phyloP scores from a whole-genome alignment of 768 basidiomycete species.

The Tricholoma hemisulphureum region DNA sequence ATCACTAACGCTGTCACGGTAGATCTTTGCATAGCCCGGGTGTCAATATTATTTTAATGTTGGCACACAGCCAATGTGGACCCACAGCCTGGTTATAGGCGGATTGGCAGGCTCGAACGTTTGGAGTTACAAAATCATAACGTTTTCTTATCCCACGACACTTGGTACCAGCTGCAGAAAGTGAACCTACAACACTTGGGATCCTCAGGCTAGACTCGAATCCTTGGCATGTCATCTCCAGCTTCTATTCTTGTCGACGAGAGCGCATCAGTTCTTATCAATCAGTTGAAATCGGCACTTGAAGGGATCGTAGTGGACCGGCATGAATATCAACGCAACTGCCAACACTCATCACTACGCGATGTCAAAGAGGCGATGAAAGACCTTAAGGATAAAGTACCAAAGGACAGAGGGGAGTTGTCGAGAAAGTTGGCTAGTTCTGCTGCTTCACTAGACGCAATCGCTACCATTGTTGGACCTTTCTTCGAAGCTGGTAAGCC shows the following conservation, averaged over 20 bases:
- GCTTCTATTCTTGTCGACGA: not conserved
- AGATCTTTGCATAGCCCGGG: too few relatives aligned
- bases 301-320: not conserved
- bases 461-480: not conserved
- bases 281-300: not conserved
- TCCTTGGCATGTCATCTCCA: not conserved
- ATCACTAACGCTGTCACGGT: too few relatives aligned
- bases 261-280: not conserved
- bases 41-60: too few relatives aligned
- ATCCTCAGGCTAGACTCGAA: too few relatives aligned
- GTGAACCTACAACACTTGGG: too few relatives aligned
- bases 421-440: not conserved
- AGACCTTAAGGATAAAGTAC: not conserved
- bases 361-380: not conserved
- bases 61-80: too few relatives aligned
- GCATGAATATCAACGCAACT: not conserved
- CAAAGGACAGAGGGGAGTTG: not conserved
- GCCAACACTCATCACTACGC: not conserved
- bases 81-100: too few relatives aligned
- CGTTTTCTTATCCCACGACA: not conserved
- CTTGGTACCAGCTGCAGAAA: not conserved
- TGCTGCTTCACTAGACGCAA: not conserved
- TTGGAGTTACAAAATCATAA: not conserved
- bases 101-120: too few relatives aligned
- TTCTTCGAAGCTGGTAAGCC: not conserved